Conservation (phyloP, 331 rosid species). For the Ulmus americana region DNA sequence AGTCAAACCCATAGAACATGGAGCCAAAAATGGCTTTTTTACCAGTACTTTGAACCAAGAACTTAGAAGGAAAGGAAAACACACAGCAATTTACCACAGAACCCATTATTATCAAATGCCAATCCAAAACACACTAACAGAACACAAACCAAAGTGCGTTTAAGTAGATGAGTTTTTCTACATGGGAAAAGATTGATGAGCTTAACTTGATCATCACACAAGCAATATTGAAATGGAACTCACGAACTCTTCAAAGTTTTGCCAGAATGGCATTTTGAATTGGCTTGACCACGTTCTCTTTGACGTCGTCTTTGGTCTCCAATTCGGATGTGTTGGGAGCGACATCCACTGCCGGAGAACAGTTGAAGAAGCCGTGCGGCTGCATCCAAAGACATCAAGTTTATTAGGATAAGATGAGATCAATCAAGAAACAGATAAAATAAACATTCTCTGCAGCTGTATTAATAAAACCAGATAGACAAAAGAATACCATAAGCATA, state of each 20-base stretch:
- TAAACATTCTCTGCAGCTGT: not conserved
- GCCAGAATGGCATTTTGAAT: constrained; percentile 47
- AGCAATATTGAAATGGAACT: not conserved
- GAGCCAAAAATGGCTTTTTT: too few species aligned
- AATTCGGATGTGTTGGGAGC: constrained; percentile 67
- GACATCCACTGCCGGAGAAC: constrained; percentile 80
- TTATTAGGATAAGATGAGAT: constrained; percentile 7
- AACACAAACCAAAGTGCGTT: not conserved
- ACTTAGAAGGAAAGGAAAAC: too few species aligned
- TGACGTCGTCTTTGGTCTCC: constrained; percentile 67
- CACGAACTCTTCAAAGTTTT: constrained; percentile 39
- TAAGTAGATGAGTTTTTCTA: not conserved
- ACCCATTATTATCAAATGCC: not conserved
- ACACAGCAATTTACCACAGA: too few species aligned
- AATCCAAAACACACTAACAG: not conserved
- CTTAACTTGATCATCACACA: not conserved
- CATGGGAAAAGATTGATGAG: not conserved
- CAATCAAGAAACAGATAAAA: not conserved
- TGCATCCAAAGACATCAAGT: constrained; percentile 38
- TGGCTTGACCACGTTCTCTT: constrained; percentile 53
- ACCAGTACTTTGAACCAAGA: too few species aligned
- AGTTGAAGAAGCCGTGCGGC: constrained; percentile 97
- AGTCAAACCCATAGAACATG: too few species aligned
- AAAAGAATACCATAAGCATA: constrained; percentile 58
- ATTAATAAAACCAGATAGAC: not conserved